Evolutionary conservation across 2,329 filamentous ascomycete species (phyloP), one percentile per base, ranked within the genome.

Genomic region (Amesomyces nigricolor): DNA sequence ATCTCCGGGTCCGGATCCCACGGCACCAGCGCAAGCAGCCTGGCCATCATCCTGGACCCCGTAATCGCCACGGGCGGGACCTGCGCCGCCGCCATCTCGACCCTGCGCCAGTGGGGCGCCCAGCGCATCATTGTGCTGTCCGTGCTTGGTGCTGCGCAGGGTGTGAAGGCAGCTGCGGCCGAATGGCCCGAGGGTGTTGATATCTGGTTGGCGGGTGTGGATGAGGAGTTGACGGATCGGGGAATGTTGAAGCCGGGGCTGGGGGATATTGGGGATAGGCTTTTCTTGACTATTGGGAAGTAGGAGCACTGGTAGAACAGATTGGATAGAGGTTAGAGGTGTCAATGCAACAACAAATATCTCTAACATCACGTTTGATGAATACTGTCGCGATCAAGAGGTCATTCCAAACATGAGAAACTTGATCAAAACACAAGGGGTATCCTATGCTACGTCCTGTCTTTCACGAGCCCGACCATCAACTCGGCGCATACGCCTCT

Each of bases 11-110:
- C 67, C 47, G 59, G 68, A 48, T 62, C 71, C 30, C 58, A 66
- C 44, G 62, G 68, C 39, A 65, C 73, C 43, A 58, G 63, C 38
- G 64, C 68, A 43, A 73, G 73, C 44, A 76, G 70, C 57, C 77
- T 96, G 11, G 91, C 91, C 57, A 88, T 96, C 67, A 76, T 96
- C 53, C 81, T 96, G 47, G 92, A 97, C 68, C 94, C 92, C 3
- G 83, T 97, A 63, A 95, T 97, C 67, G 94, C 92, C 1, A 97
- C 94, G 0, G 92, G 92, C 38, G 90, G 89, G 1, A 97, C 92
- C 2, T 89, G 89, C 56, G 86, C 84, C 30, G 92, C 92, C 0
- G 92, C 92, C 5, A 95, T 97, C 67, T 88, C 94, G 67, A 91
- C 89, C 0, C 76, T 97, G 57, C 81, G 80, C 52, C 91, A 97